Percentiles rank a stretch among this genome's conserved stretches.
Evolutionary conservation across 1,284 basidiomycete species (phyloP).

Genomic region (Cryptococcus floricola): DNA sequence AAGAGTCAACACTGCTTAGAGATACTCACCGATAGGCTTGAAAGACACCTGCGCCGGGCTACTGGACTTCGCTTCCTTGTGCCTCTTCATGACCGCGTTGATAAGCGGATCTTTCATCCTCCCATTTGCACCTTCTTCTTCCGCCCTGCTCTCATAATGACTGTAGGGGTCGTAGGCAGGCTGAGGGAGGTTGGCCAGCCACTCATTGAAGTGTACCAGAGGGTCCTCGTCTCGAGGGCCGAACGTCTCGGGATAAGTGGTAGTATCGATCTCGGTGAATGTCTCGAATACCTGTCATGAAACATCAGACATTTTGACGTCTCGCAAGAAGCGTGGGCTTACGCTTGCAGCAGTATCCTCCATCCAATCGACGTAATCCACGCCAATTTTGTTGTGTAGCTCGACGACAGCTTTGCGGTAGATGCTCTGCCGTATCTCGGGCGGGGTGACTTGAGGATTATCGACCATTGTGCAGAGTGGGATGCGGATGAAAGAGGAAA

Average conservation of each 20-base stretch:
- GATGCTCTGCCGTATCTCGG: conserved; percentile 2
- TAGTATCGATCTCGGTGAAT: background rate
- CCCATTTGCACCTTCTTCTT: background rate
- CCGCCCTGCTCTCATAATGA: background rate
- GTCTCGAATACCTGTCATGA: background rate
- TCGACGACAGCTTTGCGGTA: background rate
- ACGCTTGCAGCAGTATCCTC: conserved; percentile 2
- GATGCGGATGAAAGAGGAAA: background rate
- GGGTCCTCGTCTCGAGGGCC: conserved; percentile 2
- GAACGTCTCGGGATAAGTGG: background rate
- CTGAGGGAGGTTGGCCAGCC: background rate
- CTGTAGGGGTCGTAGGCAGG: background rate
- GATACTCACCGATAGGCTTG: background rate
- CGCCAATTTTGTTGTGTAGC: background rate
- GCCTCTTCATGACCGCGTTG: background rate
- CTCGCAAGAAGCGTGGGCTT: background rate
- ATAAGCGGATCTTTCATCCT: background rate
- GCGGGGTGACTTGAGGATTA: background rate
- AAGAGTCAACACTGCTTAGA: background rate
- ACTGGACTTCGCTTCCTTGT: conserved; percentile 1
- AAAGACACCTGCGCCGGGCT: background rate
- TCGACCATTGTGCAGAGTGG: no score
- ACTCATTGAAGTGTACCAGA: background rate
- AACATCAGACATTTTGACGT: background rate
- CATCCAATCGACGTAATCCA: conserved; percentile 4